A percentile compares a stretch with the other conserved stretches of the same genome.
phyloP scores from a whole-genome alignment of 2,329 filamentous ascomycete species.

The Venturia nashicola region DNA sequence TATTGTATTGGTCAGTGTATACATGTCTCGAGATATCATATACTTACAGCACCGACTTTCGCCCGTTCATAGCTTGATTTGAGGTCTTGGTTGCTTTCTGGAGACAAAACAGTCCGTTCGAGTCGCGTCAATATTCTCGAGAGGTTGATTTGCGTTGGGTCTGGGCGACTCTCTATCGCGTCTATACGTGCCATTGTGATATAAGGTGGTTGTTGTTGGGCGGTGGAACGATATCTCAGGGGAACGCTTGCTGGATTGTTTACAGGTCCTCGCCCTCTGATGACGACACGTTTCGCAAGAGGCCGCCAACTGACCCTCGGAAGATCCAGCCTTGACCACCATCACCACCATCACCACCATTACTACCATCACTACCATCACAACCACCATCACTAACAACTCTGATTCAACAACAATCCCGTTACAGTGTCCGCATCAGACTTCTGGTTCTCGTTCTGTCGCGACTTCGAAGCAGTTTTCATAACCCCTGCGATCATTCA shows the following conservation, averaged over 20 bases:
- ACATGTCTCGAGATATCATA: background rate
- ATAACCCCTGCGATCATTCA: too few species aligned
- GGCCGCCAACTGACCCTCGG: background rate
- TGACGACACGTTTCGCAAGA: conserved; percentile 2
- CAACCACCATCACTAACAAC: too few species aligned
- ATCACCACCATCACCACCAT: too few species aligned
- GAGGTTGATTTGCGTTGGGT: background rate
- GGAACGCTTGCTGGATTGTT: background rate
- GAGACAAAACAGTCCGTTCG: background rate
- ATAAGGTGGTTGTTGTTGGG: background rate
- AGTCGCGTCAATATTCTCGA: background rate
- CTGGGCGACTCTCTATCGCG: background rate
- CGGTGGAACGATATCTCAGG: too few species aligned
- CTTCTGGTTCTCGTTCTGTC: too few species aligned
- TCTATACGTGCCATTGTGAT: background rate
- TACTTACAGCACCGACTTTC: conserved; percentile 1
- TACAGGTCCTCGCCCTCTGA: background rate
- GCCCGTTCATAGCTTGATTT: background rate
- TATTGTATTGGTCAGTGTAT: background rate
- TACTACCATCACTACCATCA: too few species aligned
- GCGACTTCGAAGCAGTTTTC: too few species aligned
- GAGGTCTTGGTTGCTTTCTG: background rate
- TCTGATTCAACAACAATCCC: too few species aligned
- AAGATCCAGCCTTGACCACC: too few species aligned
- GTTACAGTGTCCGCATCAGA: too few species aligned